phyloP scores from a whole-genome alignment of 805 yeast species.

The Lachancea cidri region DNA sequence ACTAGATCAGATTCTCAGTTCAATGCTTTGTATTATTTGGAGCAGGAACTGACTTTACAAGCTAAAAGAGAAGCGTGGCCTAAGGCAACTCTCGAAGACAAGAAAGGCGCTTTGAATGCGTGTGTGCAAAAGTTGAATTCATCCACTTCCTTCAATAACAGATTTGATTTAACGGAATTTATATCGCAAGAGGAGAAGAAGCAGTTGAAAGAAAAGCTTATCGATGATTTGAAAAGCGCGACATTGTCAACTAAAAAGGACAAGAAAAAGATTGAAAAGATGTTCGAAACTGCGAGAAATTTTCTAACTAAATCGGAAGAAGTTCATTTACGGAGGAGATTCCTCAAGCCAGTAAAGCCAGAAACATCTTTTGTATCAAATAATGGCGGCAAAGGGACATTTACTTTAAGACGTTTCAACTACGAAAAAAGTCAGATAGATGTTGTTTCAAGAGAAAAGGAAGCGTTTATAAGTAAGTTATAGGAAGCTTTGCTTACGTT shows the following conservation, averaged over 20 bases:
- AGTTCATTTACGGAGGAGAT: constrained; percentile 42
- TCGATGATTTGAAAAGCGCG: constrained; percentile 16
- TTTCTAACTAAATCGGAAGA: constrained; percentile 29
- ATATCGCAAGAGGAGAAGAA: constrained; percentile 32
- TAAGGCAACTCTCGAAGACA: constrained; percentile 24
- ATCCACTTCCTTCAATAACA: constrained; percentile 25
- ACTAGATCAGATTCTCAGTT: constrained; percentile 49
- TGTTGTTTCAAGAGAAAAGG: constrained; percentile 48
- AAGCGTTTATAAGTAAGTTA: constrained; percentile 38
- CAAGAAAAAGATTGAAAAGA: constrained; percentile 37
- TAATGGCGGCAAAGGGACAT: constrained; percentile 45
- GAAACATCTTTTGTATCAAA: constrained; percentile 39
- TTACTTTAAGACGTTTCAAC: constrained; percentile 56
- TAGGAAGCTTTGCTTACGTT: constrained; percentile 1
- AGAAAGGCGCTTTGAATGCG: constrained; percentile 15
- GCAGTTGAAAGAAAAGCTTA: constrained; percentile 23
- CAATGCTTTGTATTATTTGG: constrained; percentile 49
- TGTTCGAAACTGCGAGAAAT: constrained; percentile 37
- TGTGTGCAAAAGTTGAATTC: constrained; percentile 14
- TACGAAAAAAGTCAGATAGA: constrained; percentile 48
- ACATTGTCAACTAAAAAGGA: constrained; percentile 17
- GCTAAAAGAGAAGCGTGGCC: constrained; percentile 35
- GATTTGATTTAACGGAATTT: constrained; percentile 16
- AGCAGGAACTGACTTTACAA: constrained; percentile 41
- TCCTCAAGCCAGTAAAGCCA: constrained; percentile 53